These are phyloP conservation scores for Podospora conica DNA, from an alignment of 495 filamentous ascomycete genomes.

Conservation along the genomic window DNA sequence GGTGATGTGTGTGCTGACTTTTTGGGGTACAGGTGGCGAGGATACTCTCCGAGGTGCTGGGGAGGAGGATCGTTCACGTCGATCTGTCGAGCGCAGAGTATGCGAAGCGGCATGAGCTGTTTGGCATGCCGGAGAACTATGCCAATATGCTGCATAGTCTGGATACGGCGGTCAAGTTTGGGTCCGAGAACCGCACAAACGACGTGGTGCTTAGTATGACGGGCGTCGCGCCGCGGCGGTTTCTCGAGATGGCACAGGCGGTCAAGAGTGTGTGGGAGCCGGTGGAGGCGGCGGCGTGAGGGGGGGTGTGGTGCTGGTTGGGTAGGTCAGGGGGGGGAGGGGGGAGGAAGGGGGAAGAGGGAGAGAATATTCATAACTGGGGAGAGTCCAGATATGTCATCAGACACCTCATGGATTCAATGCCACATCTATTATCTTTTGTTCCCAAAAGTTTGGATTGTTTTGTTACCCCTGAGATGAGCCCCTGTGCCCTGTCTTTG, in stretches of 20 bases:
- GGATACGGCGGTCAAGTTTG: slow-evolving; percentile 32
- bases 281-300: background rate
- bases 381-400: background rate
- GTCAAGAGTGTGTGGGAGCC: slow-evolving; percentile 28
- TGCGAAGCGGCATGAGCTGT: slow-evolving; percentile 13
- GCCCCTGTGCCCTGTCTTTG: no score
- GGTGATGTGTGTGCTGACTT: background rate
- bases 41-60: slow-evolving; percentile 34
- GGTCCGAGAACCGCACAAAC: slow-evolving; percentile 35
- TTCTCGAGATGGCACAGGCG: slow-evolving; percentile 31
- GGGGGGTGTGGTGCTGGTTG: background rate
- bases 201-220: slow-evolving; percentile 34
- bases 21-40: slow-evolving; percentile 36
- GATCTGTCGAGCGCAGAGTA: slow-evolving; percentile 33
- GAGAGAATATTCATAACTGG: background rate
- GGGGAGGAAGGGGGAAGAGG: background rate
- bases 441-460: background rate
- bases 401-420: background rate
- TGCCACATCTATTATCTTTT: no score
- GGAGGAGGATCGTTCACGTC: slow-evolving; percentile 38
- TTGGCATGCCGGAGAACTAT: slow-evolving; percentile 33
- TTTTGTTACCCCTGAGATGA: background rate
- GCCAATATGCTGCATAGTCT: slow-evolving; percentile 30
- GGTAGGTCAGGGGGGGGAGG: background rate
- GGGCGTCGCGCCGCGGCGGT: slow-evolving; percentile 29